phyloP scores from a whole-genome alignment of 345 rosid species.

The Bruguiera gymnorhiza region DNA sequence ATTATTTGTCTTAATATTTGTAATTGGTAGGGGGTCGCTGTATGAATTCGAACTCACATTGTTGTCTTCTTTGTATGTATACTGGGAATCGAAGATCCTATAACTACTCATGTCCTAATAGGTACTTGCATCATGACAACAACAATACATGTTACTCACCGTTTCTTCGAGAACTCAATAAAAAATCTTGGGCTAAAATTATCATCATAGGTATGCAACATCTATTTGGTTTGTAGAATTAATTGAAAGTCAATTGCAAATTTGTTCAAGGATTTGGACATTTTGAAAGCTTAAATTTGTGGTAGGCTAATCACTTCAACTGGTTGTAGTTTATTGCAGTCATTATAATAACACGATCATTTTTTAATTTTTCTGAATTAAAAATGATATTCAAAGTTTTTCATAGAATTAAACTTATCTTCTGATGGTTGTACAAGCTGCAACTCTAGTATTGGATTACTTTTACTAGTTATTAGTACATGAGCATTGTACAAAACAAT shows the following conservation, averaged over 20 bases:
- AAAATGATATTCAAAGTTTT: too few relatives aligned
- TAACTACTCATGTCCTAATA: neutral
- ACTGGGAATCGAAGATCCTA: neutral
- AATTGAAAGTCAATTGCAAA: too few relatives aligned
- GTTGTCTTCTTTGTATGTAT: neutral
- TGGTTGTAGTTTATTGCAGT: too few relatives aligned
- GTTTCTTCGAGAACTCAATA: accelerated
- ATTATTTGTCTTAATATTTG: neutral
- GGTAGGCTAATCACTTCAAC: too few relatives aligned
- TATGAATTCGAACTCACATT: neutral
- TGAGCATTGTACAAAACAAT: too few relatives aligned
- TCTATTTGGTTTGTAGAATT: neutral
- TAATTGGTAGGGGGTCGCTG: neutral
- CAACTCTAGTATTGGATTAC: neutral
- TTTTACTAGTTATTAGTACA: too few relatives aligned
- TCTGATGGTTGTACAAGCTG: neutral
- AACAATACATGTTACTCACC: neutral
- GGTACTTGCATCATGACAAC: too few relatives aligned
- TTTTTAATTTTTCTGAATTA: too few relatives aligned
- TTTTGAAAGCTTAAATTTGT: too few relatives aligned
- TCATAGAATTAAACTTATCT: neutral
- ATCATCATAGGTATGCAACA: neutral
- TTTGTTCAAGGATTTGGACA: too few relatives aligned
- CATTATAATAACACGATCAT: too few relatives aligned
- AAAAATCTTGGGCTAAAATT: neutral